Base-by-base conservation (phyloP, 352 stramenopile genomes). In the Phytopythium delawarense region DNA sequence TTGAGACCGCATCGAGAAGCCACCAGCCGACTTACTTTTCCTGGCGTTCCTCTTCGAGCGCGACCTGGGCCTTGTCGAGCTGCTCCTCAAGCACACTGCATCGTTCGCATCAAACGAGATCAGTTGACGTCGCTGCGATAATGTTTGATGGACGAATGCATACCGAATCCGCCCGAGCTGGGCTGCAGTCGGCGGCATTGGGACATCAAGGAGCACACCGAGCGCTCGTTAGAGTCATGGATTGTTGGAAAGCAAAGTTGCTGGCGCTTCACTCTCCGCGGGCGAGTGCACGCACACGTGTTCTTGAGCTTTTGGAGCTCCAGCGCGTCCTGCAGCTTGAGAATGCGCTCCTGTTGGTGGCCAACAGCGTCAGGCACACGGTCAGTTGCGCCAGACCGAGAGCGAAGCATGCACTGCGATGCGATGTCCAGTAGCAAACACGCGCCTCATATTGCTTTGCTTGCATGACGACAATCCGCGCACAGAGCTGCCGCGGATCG, bases 261-360 rank as follows among this genome's bases (percentile, higher is more conserved):
- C 28, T 32, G 5, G 3, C 28, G 28, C 18, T 9, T 20, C 42
- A 48, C 21, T 20, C 18, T 23, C 21, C n/a, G 16, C 42, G 18
- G 7, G 20, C 25, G n/a, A 64, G 11, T n/a, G n/a, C 2, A 23
- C 74, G 50, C 61, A 90, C 82, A 92, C 13, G 68, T 89, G 60
- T 89, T 92, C 70, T 90, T 92, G 59, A 92, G 79, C 59, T 92
- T 90, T 54, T 92, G 82, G 61, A 90, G 71, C 62, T 89, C 82
- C 23, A 92, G 61, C 23, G 80, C 80, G 76, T 92, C 82, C 59
- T 92, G 80, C 21, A 92, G 74, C 68, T 92, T 92, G 45, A 89
- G 69, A 55, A 92, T 90, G 8, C 82, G 73, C 55, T 92, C 82
- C 80, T 91, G 54, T 35, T 28, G 39, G 34, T 39, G 5, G 9